phyloP scores from a whole-genome alignment of 768 basidiomycete species.

The Tulasnella sp. region DNA sequence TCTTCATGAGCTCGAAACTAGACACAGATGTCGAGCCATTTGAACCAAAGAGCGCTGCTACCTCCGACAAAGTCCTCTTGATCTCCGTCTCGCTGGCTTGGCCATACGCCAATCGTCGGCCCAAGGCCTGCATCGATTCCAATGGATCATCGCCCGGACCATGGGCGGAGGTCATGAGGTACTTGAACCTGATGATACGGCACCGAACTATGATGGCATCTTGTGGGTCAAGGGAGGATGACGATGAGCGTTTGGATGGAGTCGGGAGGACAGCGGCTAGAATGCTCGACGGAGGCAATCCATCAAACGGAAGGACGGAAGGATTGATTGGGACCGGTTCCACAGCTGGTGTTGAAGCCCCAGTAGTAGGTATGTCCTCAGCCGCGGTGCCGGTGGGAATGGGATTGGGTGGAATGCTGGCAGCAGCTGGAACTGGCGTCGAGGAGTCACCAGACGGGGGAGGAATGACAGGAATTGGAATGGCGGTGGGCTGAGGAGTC shows the following conservation, averaged over 20 bases:
- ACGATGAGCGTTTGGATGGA: constrained; percentile 47
- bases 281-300: constrained; percentile 59
- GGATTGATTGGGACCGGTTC: constrained; percentile 41
- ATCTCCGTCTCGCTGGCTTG: constrained; percentile 67
- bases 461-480: neutral
- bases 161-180: constrained; percentile 48
- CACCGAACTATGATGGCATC: constrained; percentile 93
- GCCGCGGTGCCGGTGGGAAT: constrained; percentile 38
- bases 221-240: constrained; percentile 75
- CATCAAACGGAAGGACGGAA: constrained; percentile 54
- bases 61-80: constrained; percentile 62
- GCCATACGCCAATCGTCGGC: constrained; percentile 61
- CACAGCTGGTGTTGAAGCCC: neutral
- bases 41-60: constrained; percentile 73
- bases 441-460: neutral
- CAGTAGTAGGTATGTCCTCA: neutral
- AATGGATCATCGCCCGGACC: constrained; percentile 59
- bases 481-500: constrained; percentile 22
- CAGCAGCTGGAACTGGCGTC: constrained; percentile 5
- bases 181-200: constrained; percentile 84
- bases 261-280: neutral
- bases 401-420: constrained; percentile 39
- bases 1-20: constrained; percentile 93
- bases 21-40: constrained; percentile 70
- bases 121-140: constrained; percentile 65